Evolutionary conservation across 2,329 filamentous ascomycete species (phyloP), one percentile per base, ranked within the genome.

Genomic region (Emergomyces orientalis): DNA sequence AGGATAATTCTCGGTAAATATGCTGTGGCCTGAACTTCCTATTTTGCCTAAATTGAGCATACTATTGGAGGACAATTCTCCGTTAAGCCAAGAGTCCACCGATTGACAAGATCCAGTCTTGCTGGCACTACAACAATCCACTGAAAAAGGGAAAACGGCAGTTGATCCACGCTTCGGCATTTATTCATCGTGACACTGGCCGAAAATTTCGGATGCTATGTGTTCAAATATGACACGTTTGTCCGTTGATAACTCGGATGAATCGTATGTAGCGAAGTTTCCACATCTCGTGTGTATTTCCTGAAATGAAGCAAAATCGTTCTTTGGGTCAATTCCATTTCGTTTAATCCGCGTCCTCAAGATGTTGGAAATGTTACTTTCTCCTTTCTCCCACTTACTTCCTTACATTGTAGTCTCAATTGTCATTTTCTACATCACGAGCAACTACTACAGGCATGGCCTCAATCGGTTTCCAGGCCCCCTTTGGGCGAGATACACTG

Each of bases 401-500:
- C 25, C 49, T 30, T 52, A 52, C 30, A 13, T 52, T 13, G 22
- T 30, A 7, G n/a, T 17, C 2, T 52, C 11, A 8, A 27, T 52
- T 52, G 32, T 52, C 9, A 3, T 52, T 25, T 27, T 52, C 6
- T 52, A 52, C 27, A 27, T 30, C 2, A 30, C 22, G 13, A 52
- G 25, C 22, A 52, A 52, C 32, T 57, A 60, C 30, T 60, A 49
- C 39, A 39, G 49, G 9, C 57, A 47, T 60, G 43, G 57, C 17
- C 59, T 61, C 17, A 17, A 54, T 19, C 43, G 49, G 9, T 90
- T 90, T 68, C 89, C 90, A 0, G 90, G 89, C 0, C 89, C 87
- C 0, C 79, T 86, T 62, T 70, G 90, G 51, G 90, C 89, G 25
- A 86, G 77, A 3, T 79, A 84, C 62, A 89, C 87, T 14, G 84